A percentile compares a stretch with the other conserved stretches of the same genome.
Evolutionary conservation across 2,329 filamentous ascomycete genomes (phyloP).

Genomic region (Ploettnerulaceae sp.): DNA sequence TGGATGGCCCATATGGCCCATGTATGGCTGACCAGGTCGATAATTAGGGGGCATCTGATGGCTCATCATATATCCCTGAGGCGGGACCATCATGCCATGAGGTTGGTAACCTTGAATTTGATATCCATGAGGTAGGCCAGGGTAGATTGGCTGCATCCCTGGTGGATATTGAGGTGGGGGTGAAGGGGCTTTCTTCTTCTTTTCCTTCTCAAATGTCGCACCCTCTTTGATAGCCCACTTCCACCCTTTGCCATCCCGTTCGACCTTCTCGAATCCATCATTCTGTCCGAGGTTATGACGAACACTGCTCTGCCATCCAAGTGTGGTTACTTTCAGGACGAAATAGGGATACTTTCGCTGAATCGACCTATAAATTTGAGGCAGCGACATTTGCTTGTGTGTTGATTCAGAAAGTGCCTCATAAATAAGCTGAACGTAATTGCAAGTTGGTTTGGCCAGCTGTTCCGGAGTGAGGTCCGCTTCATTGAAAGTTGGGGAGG

Average conservation of each 20-base stretch:
- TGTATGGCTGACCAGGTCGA: conserved; percentile 25
- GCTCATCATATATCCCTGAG: conserved; percentile 24
- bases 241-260: conserved; percentile 50
- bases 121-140: conserved; percentile 20
- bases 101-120: conserved; percentile 20
- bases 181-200: conserved; percentile 40
- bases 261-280: conserved; percentile 49
- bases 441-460: conserved; percentile 58
- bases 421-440: conserved; percentile 53
- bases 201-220: conserved; percentile 52
- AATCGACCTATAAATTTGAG: conserved; percentile 56
- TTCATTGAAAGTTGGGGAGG: conserved; percentile 49
- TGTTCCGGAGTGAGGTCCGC: conserved; percentile 65
- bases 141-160: conserved; percentile 26
- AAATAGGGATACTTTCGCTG: conserved; percentile 54
- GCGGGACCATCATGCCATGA: conserved; percentile 23
- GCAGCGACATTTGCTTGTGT: conserved; percentile 48
- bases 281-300: conserved; percentile 56
- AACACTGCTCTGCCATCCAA: conserved; percentile 59
- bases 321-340: conserved; percentile 47
- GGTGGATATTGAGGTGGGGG: conserved; percentile 37
- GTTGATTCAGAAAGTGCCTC: conserved; percentile 49
- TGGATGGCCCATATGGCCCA: conserved; percentile 11
- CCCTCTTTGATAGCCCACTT: conserved; percentile 51
- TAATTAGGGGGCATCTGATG: conserved; percentile 23